Conservation (phyloP, 2,329 filamentous ascomycete species). For the Penicillium frequentans region DNA sequence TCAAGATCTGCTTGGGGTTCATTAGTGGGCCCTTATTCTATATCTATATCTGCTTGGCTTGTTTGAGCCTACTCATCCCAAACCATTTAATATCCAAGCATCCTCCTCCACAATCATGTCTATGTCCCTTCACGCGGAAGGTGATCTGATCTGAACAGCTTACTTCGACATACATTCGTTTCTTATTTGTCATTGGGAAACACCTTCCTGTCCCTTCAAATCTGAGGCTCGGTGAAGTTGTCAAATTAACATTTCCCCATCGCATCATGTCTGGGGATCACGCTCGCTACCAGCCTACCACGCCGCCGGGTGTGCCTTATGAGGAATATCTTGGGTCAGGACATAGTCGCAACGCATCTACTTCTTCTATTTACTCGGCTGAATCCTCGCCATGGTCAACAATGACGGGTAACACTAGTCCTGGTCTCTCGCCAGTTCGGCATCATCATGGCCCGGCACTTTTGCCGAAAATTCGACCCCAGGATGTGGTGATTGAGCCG, state of each 20-base stretch:
- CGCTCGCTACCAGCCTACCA: slow-evolving; percentile 46
- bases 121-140: slow-evolving; percentile 17
- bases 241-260: neutral
- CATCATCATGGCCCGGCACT: slow-evolving; percentile 74
- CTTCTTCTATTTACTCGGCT: slow-evolving; percentile 65
- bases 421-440: slow-evolving; percentile 67
- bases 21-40: slow-evolving; percentile 25
- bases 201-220: neutral
- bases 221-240: neutral
- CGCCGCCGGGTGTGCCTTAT: slow-evolving; percentile 41
- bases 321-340: slow-evolving; percentile 32
- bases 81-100: slow-evolving; percentile 43
- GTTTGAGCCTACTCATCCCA: slow-evolving; percentile 17
- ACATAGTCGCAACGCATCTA: slow-evolving; percentile 65
- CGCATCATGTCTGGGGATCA: slow-evolving; percentile 44
- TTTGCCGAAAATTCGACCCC: slow-evolving; percentile 80
- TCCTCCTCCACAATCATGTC: slow-evolving; percentile 31
- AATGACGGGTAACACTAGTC: slow-evolving; percentile 68
- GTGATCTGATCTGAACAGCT: slow-evolving; percentile 17
- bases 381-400: slow-evolving; percentile 70
- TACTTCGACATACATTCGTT: slow-evolving; percentile 19
- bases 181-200: slow-evolving; percentile 7
- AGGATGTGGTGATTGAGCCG: slow-evolving; percentile 74
- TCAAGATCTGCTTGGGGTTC: slow-evolving; percentile 27
- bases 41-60: slow-evolving; percentile 22